phyloP scores from a whole-genome alignment of 352 stramenopile genomes.

The Pythium phragmiticola region DNA sequence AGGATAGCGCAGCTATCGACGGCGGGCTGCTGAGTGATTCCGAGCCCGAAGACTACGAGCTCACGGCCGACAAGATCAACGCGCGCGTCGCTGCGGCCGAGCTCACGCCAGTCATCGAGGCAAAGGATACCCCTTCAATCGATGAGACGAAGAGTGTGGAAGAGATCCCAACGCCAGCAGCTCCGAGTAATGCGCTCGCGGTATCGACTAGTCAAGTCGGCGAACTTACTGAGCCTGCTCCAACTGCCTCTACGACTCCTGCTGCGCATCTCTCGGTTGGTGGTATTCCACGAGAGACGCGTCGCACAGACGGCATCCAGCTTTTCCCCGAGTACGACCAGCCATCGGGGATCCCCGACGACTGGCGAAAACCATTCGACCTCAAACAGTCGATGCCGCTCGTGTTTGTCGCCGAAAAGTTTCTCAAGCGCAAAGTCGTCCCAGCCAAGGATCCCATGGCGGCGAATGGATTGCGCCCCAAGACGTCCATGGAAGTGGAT shows the following conservation, averaged over 20 bases:
- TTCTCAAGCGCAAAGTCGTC: conserved; percentile 43
- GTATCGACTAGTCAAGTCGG: neutral
- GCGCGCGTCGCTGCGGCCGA: neutral
- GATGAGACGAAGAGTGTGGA: neutral
- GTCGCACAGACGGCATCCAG: conserved; percentile 9
- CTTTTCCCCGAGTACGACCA: conserved; percentile 55
- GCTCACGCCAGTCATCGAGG: neutral
- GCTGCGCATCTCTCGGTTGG: neutral
- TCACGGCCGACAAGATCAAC: conserved; percentile 24
- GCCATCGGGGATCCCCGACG: conserved; percentile 33
- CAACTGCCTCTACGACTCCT: neutral
- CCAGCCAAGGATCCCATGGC: neutral
- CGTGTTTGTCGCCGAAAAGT: conserved; percentile 57
- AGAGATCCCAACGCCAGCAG: neutral
- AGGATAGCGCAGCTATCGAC: conserved; percentile 5
- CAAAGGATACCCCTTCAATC: neutral
- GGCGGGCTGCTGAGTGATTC: conserved; percentile 39
- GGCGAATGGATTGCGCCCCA: neutral
- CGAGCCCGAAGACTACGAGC: conserved; percentile 50
- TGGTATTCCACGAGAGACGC: neutral
- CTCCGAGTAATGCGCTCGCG: neutral
- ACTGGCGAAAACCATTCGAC: conserved; percentile 44
- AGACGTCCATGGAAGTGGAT: conserved; percentile 8
- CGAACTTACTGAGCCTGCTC: neutral
- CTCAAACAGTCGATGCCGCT: conserved; percentile 44